A percentile compares a stretch with the other conserved stretches of the same genome.
phyloP scores from a whole-genome alignment of 2,329 filamentous ascomycete genomes.

The Intubia oerlemansii region DNA sequence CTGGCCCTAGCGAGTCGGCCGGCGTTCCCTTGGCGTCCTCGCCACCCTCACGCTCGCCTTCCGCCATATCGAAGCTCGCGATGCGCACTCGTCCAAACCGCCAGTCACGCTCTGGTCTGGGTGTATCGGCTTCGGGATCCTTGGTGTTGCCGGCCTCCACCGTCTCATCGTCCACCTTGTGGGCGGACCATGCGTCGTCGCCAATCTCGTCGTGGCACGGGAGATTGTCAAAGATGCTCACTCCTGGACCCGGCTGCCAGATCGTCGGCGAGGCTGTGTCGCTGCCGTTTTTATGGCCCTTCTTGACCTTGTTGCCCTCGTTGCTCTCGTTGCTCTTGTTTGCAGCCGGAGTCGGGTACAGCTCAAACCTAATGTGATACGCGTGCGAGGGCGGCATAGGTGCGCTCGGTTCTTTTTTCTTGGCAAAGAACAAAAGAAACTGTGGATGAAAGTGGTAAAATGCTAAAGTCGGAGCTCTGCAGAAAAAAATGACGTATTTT shows the following conservation, averaged over 20 bases:
- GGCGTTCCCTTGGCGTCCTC: slow-evolving; percentile 9
- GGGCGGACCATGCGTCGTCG: neutral
- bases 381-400: slow-evolving; percentile 42
- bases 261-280: neutral
- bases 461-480: too few relatives aligned
- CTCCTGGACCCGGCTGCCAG: slow-evolving; percentile 28
- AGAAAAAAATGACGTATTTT: too few relatives aligned
- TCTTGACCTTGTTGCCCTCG: too few relatives aligned
- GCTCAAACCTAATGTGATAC: slow-evolving; percentile 45
- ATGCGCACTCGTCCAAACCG: slow-evolving; percentile 61
- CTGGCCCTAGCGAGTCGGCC: slow-evolving; percentile 25
- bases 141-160: neutral
- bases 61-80: slow-evolving; percentile 54
- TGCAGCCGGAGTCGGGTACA: slow-evolving; percentile 30
- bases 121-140: slow-evolving; percentile 1
- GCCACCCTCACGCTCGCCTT: slow-evolving; percentile 4
- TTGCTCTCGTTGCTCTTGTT: too few relatives aligned
- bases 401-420: too few relatives aligned
- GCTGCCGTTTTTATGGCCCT: neutral
- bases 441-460: too few relatives aligned
- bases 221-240: slow-evolving; percentile 32
- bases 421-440: too few relatives aligned
- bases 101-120: slow-evolving; percentile 37
- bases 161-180: neutral
- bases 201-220: slow-evolving; percentile 23